Conservation (phyloP, 495 filamentous ascomycete species). For the Recurvomyces mirabilis region DNA sequence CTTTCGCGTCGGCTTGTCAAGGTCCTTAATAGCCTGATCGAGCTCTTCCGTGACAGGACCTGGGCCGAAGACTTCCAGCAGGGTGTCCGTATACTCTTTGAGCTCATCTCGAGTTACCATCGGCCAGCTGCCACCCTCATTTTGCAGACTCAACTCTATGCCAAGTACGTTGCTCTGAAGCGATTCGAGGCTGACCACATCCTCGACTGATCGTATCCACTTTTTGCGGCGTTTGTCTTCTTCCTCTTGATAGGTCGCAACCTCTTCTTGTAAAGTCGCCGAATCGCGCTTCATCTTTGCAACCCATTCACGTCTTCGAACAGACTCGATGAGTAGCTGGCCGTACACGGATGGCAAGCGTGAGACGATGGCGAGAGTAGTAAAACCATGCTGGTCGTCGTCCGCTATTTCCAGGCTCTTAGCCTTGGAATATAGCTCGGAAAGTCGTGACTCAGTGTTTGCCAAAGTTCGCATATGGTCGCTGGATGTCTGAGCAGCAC, state of each 20-base stretch:
- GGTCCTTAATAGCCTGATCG: slow-evolving; percentile 45
- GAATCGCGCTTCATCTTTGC: slow-evolving; percentile 81
- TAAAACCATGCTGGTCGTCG: slow-evolving; percentile 59
- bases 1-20: slow-evolving; percentile 65
- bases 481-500: slow-evolving; percentile 45
- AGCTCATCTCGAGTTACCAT: slow-evolving; percentile 45
- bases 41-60: slow-evolving; percentile 55
- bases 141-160: slow-evolving; percentile 74
- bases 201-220: slow-evolving; percentile 73
- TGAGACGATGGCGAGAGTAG: slow-evolving; percentile 61
- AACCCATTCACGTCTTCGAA: slow-evolving; percentile 78
- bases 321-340: slow-evolving; percentile 71
- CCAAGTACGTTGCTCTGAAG: slow-evolving; percentile 56
- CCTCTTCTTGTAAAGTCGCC: slow-evolving; percentile 74
- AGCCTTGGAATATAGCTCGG: slow-evolving; percentile 58
- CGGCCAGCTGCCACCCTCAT: slow-evolving; percentile 73
- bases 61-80: slow-evolving; percentile 49
- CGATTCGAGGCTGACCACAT: slow-evolving; percentile 41
- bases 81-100: slow-evolving; percentile 41
- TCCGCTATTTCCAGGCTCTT: slow-evolving; percentile 56
- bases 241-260: slow-evolving; percentile 80
- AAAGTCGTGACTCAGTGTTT: slow-evolving; percentile 58
- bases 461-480: slow-evolving; percentile 72
- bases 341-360: slow-evolving; percentile 82
- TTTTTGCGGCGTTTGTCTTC: slow-evolving; percentile 78